These are phyloP conservation scores for Cercospora sp. DNA, from an alignment of 2,329 filamentous ascomycete genomes.

Conservation along the genomic window DNA sequence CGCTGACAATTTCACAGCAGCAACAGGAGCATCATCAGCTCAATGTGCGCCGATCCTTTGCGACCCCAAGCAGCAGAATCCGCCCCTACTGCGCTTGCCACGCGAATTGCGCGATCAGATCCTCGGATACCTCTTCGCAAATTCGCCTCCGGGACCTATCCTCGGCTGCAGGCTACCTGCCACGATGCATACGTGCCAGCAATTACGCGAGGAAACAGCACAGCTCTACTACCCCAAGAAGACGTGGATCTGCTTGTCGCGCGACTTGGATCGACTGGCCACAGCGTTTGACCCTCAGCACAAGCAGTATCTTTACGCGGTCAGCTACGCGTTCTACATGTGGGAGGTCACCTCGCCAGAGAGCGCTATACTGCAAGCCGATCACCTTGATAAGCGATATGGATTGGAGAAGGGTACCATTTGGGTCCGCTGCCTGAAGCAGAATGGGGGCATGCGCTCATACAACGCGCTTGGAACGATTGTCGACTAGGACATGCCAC, in stretches of 20 bases:
- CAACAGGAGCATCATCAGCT: neutral
- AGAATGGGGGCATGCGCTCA: neutral
- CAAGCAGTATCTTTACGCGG: constrained; percentile 11
- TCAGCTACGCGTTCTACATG: neutral
- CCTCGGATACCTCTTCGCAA: neutral
- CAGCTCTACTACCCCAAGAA: constrained; percentile 15
- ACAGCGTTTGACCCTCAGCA: constrained; percentile 5
- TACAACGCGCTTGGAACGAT: neutral
- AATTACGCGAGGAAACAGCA: constrained; percentile 13
- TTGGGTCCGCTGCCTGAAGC: neutral
- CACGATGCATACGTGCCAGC: neutral
- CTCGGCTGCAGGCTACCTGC: constrained; percentile 3
- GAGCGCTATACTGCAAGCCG: neutral
- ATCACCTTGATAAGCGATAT: neutral
- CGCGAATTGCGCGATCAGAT: constrained; percentile 17
- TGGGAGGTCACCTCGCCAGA: neutral
- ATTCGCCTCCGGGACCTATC: constrained; percentile 1
- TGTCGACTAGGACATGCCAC: neutral
- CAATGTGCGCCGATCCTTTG: neutral
- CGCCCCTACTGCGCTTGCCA: constrained; percentile 12
- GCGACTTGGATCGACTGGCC: neutral
- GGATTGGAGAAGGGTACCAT: neutral
- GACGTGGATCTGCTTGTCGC: constrained; percentile 1
- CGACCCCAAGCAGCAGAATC: neutral
- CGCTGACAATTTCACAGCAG: neutral